Conservation (phyloP, 331 rosid genomes). For the Pyrus hybrid region DNA sequence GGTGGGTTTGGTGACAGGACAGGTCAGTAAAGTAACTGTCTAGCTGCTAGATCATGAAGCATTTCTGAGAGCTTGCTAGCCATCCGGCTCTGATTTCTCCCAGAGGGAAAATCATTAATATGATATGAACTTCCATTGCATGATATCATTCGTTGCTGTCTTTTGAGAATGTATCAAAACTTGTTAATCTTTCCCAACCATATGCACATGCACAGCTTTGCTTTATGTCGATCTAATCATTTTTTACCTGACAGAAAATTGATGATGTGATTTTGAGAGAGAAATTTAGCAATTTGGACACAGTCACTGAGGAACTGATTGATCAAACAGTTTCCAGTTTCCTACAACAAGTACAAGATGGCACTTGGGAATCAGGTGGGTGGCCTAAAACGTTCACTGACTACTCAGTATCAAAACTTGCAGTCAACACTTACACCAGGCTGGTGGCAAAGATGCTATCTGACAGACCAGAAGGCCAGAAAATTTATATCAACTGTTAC, state of each 20-base stretch:
- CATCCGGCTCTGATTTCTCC: neutral
- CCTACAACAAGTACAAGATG: slow-evolving; percentile 74
- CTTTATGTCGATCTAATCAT: neutral
- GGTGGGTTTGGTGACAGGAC: neutral
- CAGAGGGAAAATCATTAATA: neutral
- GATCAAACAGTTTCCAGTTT: slow-evolving; percentile 42
- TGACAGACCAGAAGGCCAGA: slow-evolving; percentile 57
- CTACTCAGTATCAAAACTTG: slow-evolving; percentile 76
- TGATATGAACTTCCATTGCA: neutral
- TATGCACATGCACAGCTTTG: neutral
- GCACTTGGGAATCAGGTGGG: slow-evolving; percentile 73
- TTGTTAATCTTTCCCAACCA: neutral
- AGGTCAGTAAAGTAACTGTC: neutral
- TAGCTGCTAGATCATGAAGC: neutral
- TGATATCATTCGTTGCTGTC: neutral
- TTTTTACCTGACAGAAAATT: slow-evolving; percentile 43
- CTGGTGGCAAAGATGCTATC: slow-evolving; percentile 51
- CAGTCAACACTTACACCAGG: slow-evolving; percentile 78
- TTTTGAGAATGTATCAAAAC: neutral
- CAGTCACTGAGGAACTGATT: slow-evolving; percentile 52
- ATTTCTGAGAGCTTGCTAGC: neutral
- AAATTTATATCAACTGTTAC: slow-evolving; percentile 68
- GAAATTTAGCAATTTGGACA: slow-evolving; percentile 42
- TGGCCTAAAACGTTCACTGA: slow-evolving; percentile 82
- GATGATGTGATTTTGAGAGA: slow-evolving; percentile 53